Evolutionary conservation across 106 monocot species (phyloP), one percentile per base, ranked within the genome.

Genomic region (Acanthochlamys bracteata): DNA sequence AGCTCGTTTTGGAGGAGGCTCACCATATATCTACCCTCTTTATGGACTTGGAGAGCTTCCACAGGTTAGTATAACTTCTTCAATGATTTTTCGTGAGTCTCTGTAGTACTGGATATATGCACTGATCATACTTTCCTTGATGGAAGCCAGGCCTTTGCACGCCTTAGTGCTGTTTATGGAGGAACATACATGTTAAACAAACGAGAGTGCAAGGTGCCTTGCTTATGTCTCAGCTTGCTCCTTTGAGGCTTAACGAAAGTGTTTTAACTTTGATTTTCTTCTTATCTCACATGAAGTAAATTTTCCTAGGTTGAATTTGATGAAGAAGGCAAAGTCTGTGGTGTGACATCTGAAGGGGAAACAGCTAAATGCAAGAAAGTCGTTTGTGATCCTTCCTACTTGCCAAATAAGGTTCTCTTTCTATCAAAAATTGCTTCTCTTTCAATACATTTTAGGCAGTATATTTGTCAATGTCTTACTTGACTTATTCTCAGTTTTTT

Each of bases 121-220:
- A 9, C 49, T 49, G 26, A 59, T 55, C 20, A 20, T 7, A 20
- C 10, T 60, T 23, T 40, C 20, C 33, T 49, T 27, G 40, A 43
- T 70, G 56, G 25, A 71, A 65, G 23, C 7, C 69, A 93, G 93
- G 93, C 82, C 66, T 88, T 93, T 85, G 88, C 93, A 60, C 79
- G 93, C 13, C 84, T 93, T 12, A 93, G 93, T 82, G 93, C 88
- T 78, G 93, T 88, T 71, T 93, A 93, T 76, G 93, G 93, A 61
- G 93, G 93, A 11, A 93, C 93, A 60, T 93, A 93, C 69, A 88
- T 93, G 93, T 68, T 88, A 41, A 85, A 80, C 56, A 93, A 93
- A 62, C 83, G 84, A 71, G 80, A 88, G 59, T 93, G 93, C 80
- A 93, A 93, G 88, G 93, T 93, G 80, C 39, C 57, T 25, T 14